Evolutionary conservation across 2,329 filamentous ascomycete species (phyloP).

Genomic region (Aureobasidium sp.): DNA sequence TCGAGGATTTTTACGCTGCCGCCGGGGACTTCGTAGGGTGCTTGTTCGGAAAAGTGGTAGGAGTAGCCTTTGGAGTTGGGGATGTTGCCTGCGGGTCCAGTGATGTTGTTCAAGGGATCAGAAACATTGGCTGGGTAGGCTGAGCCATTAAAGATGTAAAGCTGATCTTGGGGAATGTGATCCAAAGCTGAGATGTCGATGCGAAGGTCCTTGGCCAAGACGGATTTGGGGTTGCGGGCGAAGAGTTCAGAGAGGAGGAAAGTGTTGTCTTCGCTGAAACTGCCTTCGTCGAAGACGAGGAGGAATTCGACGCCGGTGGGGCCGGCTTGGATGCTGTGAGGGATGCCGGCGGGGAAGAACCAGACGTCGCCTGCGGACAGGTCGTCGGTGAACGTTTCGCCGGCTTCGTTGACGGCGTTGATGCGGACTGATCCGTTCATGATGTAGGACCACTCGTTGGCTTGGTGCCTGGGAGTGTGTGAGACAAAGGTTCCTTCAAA

Average conservation of each 20-base stretch:
- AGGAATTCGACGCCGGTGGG: conserved; percentile 50
- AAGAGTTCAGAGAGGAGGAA: conserved; percentile 50
- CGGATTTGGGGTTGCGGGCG: conserved; percentile 31
- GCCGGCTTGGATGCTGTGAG: conserved; percentile 34
- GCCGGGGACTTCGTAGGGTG: conserved; percentile 43
- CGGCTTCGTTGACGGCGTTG: conserved; percentile 23
- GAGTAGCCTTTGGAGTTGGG: conserved; percentile 26
- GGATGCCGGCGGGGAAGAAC: conserved; percentile 40
- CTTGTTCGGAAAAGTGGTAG: conserved; percentile 39
- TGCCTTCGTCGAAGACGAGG: conserved; percentile 51
- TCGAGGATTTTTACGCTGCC: conserved; percentile 54
- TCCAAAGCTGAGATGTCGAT: conserved; percentile 29
- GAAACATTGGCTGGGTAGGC: conserved; percentile 28
- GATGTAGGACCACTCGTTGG: conserved; percentile 25
- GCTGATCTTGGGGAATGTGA: conserved; percentile 29
- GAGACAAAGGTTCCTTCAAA: not conserved
- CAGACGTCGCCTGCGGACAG: conserved; percentile 41
- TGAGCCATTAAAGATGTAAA: conserved; percentile 36
- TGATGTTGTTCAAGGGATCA: conserved; percentile 33
- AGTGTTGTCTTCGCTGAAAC: conserved; percentile 51
- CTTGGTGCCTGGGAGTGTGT: conserved; percentile 14
- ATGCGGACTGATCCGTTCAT: conserved; percentile 24
- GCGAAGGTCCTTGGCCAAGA: conserved; percentile 36
- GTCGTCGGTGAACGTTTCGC: conserved; percentile 25
- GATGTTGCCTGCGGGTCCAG: conserved; percentile 28